Evolutionary conservation across 2,329 filamentous ascomycete species (phyloP).

Genomic region (Xylariaceae sp.): DNA sequence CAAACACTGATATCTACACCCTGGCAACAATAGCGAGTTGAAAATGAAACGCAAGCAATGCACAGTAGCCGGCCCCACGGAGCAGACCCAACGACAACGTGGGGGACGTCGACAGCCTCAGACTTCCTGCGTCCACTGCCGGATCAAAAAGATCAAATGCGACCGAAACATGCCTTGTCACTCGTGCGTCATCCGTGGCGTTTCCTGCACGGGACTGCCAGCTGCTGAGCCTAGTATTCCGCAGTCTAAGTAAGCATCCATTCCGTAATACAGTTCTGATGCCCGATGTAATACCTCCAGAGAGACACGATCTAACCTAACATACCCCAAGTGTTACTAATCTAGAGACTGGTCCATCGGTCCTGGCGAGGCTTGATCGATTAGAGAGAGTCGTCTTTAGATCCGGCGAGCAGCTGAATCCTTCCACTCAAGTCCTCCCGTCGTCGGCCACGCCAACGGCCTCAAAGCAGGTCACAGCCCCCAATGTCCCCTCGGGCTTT

Average conservation of each 20-base stretch:
- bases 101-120: conserved; percentile 27
- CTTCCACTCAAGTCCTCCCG: neutral
- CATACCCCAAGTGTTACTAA: neutral
- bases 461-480: neutral
- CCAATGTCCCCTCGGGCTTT: neutral
- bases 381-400: conserved; percentile 30
- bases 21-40: neutral
- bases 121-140: conserved; percentile 31
- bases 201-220: conserved; percentile 22
- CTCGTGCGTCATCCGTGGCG: conserved; percentile 26
- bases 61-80: neutral
- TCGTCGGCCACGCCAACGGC: neutral
- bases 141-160: conserved; percentile 33
- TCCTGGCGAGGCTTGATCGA: conserved; percentile 25
- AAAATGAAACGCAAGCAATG: conserved; percentile 19
- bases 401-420: neutral
- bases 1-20: neutral
- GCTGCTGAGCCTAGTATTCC: neutral
- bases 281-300: neutral
- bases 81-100: neutral
- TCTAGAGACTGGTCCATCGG: conserved; percentile 7
- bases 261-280: neutral
- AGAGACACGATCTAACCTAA: neutral
- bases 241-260: conserved; percentile 8
- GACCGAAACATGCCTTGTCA: conserved; percentile 28